These are phyloP conservation scores for Onygenales sp. DNA, from an alignment of 2,329 filamentous ascomycete species.

Conservation along the genomic window DNA sequence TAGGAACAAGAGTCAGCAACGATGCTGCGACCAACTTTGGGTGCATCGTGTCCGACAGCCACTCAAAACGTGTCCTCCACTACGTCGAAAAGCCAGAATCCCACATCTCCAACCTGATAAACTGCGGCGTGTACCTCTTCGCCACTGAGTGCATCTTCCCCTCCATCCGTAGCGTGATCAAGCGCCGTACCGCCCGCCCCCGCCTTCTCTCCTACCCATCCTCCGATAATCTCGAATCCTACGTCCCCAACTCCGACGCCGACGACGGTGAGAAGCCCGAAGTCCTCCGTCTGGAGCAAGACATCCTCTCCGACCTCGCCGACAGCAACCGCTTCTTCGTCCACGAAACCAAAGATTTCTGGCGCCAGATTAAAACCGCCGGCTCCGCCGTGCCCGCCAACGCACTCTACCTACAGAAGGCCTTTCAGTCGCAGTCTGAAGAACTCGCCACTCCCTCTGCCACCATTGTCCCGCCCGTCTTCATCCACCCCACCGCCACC, in stretches of 20 bases:
- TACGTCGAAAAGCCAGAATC: constrained; percentile 99
- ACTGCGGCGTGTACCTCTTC: constrained; percentile 98
- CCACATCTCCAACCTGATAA: constrained; percentile 96
- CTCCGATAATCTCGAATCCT: constrained; percentile 78
- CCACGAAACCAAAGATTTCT: constrained; percentile 97
- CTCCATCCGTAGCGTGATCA: constrained; percentile 86
- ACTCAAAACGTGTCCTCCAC: constrained; percentile 91
- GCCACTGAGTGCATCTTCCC: constrained; percentile 93
- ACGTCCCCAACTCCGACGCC: constrained; percentile 58
- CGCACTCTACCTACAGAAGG: constrained; percentile 90
- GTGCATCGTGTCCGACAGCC: constrained; percentile 89
- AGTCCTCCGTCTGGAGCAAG: constrained; percentile 90
- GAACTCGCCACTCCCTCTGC: constrained; percentile 77
- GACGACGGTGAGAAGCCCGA: constrained; percentile 70
- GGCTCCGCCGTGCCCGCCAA: constrained; percentile 95
- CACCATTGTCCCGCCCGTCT: constrained; percentile 85
- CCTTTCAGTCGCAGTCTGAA: constrained; percentile 68
- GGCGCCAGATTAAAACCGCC: constrained; percentile 99
- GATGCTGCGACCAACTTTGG: constrained; percentile 94
- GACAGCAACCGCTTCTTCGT: constrained; percentile 98
- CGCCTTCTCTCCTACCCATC: constrained; percentile 92
- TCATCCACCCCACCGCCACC: constrained; percentile 82
- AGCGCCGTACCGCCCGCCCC: constrained; percentile 84
- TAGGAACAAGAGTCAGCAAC: constrained; percentile 83
- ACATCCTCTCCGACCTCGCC: constrained; percentile 88